Percentiles rank a stretch among this genome's conserved stretches.
Evolutionary conservation across 257 asterid genomes (phyloP).

Genomic region (Lycium barbarum): DNA sequence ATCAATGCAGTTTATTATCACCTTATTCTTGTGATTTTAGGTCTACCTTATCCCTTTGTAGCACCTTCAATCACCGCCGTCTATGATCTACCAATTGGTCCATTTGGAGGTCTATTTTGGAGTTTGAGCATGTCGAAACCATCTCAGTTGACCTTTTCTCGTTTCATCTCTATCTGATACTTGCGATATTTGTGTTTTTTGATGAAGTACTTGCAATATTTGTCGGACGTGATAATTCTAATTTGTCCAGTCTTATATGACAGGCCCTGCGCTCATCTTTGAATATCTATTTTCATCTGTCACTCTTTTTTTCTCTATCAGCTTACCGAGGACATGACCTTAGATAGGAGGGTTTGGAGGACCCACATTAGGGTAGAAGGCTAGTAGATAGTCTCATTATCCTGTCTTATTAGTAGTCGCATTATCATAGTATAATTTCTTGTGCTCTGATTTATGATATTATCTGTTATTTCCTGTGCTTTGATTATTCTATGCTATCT

Average conservation of each 20-base stretch:
- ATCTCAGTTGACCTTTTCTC: neutral
- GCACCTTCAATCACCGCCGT: neutral
- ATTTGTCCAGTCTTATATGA: neutral
- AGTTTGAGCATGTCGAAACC: neutral
- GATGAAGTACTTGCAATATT: neutral
- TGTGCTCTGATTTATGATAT: too few species aligned
- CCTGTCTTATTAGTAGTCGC: too few species aligned
- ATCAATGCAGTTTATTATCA: neutral
- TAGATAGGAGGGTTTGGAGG: too few species aligned
- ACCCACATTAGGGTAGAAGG: too few species aligned
- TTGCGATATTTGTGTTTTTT: neutral
- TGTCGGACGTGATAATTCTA: neutral
- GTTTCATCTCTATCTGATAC: neutral
- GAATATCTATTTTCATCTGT: slow-evolving; percentile 12
- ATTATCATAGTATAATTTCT: too few species aligned
- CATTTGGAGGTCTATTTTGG: neutral
- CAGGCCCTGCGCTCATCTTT: neutral
- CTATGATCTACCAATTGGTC: neutral
- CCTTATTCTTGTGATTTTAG: neutral
- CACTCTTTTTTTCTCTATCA: neutral
- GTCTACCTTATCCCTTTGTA: neutral
- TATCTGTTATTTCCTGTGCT: too few species aligned
- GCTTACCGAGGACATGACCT: too few species aligned
- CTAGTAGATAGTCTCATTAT: too few species aligned
- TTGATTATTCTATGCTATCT: too few species aligned